phyloP scores from a whole-genome alignment of 768 basidiomycete genomes.

The Hericium erinaceus region DNA sequence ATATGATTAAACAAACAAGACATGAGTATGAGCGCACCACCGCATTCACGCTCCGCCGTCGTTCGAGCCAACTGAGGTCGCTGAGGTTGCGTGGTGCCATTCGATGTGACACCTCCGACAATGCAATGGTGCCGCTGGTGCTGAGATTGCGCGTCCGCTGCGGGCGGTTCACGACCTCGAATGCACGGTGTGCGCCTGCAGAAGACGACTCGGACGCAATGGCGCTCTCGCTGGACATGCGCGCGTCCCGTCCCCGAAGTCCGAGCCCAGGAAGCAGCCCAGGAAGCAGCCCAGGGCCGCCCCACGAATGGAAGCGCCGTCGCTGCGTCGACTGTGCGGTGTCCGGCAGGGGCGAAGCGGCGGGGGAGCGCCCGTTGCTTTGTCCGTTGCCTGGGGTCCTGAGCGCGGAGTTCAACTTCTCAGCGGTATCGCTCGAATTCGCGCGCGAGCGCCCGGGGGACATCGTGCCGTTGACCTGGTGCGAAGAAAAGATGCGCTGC shows the following conservation, averaged over 20 bases:
- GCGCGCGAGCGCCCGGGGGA: constrained; percentile 16
- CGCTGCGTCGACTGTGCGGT: constrained; percentile 20
- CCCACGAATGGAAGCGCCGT: constrained; percentile 28
- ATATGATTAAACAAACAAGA: not conserved
- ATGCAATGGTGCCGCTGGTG: constrained; percentile 31
- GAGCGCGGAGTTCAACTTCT: constrained; percentile 26
- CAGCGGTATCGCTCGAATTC: constrained; percentile 31
- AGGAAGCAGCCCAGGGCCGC: constrained; percentile 28
- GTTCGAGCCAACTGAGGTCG: constrained; percentile 73
- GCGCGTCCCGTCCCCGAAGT: constrained; percentile 27
- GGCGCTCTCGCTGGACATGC: constrained; percentile 31
- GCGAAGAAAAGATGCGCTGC: constrained; percentile 4
- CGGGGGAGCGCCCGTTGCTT: constrained; percentile 15
- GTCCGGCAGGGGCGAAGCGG: constrained; percentile 21
- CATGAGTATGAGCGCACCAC: constrained; percentile 40
- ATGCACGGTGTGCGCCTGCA: constrained; percentile 22
- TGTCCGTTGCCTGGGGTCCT: constrained; percentile 7
- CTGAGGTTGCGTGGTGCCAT: constrained; percentile 45
- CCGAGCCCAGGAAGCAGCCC: not conserved
- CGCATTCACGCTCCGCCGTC: constrained; percentile 59
- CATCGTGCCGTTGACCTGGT: constrained; percentile 2
- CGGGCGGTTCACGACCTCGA: constrained; percentile 43
- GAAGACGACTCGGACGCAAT: constrained; percentile 14
- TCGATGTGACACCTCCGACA: constrained; percentile 30
- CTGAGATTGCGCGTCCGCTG: constrained; percentile 45